Base-by-base conservation (phyloP, 1,284 basidiomycete species). In the Moesziomyces sp. region DNA sequence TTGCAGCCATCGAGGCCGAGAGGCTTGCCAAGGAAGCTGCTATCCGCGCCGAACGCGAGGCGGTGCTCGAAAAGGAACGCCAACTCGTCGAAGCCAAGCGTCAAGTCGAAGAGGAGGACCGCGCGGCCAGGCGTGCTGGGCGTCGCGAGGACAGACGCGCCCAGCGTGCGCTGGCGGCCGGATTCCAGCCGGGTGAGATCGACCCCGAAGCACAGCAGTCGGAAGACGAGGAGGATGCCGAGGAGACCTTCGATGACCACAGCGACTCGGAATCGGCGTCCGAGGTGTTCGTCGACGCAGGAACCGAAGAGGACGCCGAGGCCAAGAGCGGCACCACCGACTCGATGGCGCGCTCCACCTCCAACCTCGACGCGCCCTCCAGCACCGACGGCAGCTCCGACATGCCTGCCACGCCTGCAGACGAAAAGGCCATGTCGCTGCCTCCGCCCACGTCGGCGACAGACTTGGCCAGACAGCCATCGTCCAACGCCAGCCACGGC, bases 301-400 rank as follows among this genome's bases (percentile, higher is more conserved):
- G 51, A 1, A 50, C 55, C 0, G 58, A 60, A 9, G 61, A 62
- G 6, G 64, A 50, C 8, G 10, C 24, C 14, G 64, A 67, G 23
- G 64, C 59, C n/a, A 60, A 57, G 43, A 67, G 57, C 40, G 58
- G 43, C 6, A 60, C 56, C 3, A 64, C 47, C 21, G 68, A 58
- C 38, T 59, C 64, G 10, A 66, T 67, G 67, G 67, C 52, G 9
- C 47, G 63, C 13, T 66, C 63, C 10, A 48, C 46, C 0, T 70
- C 72, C 13, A 65, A 65, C 43, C 51, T 58, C 38, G 64, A 63
- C 1, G 64, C 68, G 11, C 68, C 60, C 18, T 72, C 68, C 5
- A 68, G 64, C 48, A 67, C 68, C 4, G 73, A 75, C 26, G 64
- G 64, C 28, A 75, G 73, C 64, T 64, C 63, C 11, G 73, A 75